Percentiles rank a stretch among this genome's conserved stretches.
Evolutionary conservation across 805 yeast species (phyloP).

Genomic region (Schwanniomyces sp.): DNA sequence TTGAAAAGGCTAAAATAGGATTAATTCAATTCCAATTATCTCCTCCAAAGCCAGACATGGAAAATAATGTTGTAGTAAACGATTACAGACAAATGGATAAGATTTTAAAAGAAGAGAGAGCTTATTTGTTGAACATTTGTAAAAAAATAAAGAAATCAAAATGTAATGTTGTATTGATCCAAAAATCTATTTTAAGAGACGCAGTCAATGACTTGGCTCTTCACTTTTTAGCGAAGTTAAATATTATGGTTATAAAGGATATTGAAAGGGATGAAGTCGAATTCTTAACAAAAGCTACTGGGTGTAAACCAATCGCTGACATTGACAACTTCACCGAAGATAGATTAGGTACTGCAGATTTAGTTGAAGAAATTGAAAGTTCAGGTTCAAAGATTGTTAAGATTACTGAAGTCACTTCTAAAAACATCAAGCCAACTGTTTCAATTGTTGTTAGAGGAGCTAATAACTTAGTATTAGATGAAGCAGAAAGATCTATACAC

Average conservation of each 20-base stretch:
- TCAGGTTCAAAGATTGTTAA: constrained; percentile 88
- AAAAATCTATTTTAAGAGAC: constrained; percentile 90
- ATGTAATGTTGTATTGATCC: constrained; percentile 88
- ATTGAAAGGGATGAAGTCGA: constrained; percentile 96
- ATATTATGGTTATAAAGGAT: constrained; percentile 92
- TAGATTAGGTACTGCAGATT: constrained; percentile 87
- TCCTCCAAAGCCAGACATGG: constrained; percentile 97
- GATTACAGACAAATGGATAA: constrained; percentile 99
- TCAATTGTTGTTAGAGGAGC: constrained; percentile 96
- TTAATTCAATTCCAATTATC: constrained; percentile 91
- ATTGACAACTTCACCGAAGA: constrained; percentile 91
- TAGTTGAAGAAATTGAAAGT: constrained; percentile 86
- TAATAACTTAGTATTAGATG: constrained; percentile 85
- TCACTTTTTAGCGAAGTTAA: constrained; percentile 90
- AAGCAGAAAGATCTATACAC: constrained; percentile 94
- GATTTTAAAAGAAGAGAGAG: constrained; percentile 95
- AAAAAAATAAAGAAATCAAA: constrained; percentile 95
- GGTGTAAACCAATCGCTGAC: constrained; percentile 96
- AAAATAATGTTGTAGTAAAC: constrained; percentile 93
- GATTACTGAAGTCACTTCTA: constrained; percentile 70
- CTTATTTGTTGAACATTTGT: constrained; percentile 89
- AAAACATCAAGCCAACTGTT: constrained; percentile 65
- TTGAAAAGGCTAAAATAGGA: constrained; percentile 91
- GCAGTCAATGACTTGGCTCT: constrained; percentile 93
- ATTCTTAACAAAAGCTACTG: constrained; percentile 78